Conservation (phyloP, 116 monocot species). For the Trichopus zeylanicus region DNA sequence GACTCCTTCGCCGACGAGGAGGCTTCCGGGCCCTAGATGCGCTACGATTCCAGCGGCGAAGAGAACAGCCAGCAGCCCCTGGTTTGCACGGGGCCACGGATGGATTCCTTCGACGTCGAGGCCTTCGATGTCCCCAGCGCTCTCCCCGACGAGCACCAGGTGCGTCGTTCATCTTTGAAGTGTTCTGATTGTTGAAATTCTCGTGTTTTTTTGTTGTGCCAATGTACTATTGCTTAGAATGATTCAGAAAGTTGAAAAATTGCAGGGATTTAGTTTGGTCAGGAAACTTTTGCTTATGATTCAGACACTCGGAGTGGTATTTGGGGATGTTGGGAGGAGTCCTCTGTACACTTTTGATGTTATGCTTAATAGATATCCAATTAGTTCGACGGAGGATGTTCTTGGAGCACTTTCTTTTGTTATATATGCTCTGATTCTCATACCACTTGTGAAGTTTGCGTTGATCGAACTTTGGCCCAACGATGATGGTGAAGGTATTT, state of each 20-base stretch:
- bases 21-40: constrained; percentile 2
- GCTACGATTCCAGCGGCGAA: constrained; percentile 42
- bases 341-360: constrained; percentile 83
- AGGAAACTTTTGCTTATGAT: constrained; percentile 50
- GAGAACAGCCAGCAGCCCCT: constrained; percentile 52
- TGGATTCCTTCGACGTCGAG: constrained; percentile 94
- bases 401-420: constrained; percentile 91
- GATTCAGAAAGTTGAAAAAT: constrained; percentile 13
- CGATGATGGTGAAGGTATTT: constrained; percentile 94
- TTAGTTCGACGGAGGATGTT: constrained; percentile 57
- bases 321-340: constrained; percentile 89
- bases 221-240: neutral
- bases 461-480: constrained; percentile 71
- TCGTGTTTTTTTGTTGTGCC: neutral
- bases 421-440: constrained; percentile 79
- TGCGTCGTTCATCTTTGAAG: neutral
- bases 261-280: constrained; percentile 61
- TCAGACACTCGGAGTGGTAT: constrained; percentile 89
- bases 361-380: constrained; percentile 69
- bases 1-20: constrained; percentile 27
- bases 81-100: constrained; percentile 72
- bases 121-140: constrained; percentile 84
- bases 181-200: neutral
- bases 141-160: constrained; percentile 49
- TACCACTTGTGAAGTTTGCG: constrained; percentile 73